Evolutionary conservation across 805 yeast genomes (phyloP), one percentile per base, ranked within the genome.

Genomic region (Vanderwaltozyma yarrowii): DNA sequence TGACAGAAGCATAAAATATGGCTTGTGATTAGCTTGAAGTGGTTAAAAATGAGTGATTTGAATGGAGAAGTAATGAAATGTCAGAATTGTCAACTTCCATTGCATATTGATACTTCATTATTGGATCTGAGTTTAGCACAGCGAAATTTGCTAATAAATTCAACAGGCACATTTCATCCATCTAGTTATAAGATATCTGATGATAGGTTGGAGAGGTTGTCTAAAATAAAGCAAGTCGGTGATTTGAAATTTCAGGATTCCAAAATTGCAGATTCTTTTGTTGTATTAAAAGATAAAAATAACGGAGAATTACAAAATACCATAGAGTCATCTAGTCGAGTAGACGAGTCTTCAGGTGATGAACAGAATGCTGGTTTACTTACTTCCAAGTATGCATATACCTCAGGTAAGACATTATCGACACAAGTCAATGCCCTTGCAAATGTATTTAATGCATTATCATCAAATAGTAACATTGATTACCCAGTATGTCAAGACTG

Each of bases 401-500:
- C 37, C 12, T 13, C 38, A 5, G 40, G 20, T 2, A 38, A 37
- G 33, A 62, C 69, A 0, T 62, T 76, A 2, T 71, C 81, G 0
- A 61, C 65, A 5, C 60, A 77, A 32, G 58, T 76, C 17, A 69
- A 70, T 33, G 67, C 76, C 0, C 56, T 86, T 25, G 75, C 74
- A 2, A 74, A 73, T 28, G 71, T 89, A 2, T 87, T 85, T 55
- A 79, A 80, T 44, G 67, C 82, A 2, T 60, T 89, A 5, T 79
- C 92, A 0, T 66, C 73, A 5, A 79, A 81, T 43, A 78, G 80
- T 36, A 86, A 80, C 42, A 70, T 89, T 13, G 94, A 85, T 45
- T 78, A 76, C 51, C 98, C 98, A 0, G 75, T 92, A 13, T 89
- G 97, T 50, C 69, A 70, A 18, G 96, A 88, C 32, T 92, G 98